Conservation (phyloP, 164 flowering plant genomes). For the Vitis cinerea region DNA sequence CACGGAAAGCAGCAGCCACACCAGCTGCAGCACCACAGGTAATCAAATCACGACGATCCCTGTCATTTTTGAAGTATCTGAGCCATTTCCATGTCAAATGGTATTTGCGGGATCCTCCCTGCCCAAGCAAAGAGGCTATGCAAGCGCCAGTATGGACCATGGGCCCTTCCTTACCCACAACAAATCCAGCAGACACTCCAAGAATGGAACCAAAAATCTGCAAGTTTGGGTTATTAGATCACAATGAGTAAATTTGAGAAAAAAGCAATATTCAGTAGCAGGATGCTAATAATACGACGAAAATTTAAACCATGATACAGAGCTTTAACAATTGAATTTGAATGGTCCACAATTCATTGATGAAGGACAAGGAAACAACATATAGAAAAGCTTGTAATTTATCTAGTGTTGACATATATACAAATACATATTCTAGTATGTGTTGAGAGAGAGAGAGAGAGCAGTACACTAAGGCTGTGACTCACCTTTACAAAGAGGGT, state of each 20-base stretch:
- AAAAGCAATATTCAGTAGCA: background rate
- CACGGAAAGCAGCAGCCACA: slow-evolving; percentile 94
- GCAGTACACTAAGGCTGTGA: background rate
- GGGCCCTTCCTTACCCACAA: slow-evolving; percentile 95
- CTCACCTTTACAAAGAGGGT: slow-evolving; percentile 92
- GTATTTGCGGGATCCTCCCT: slow-evolving; percentile 88
- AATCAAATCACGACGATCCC: slow-evolving; percentile 87
- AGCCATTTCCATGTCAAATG: slow-evolving; percentile 93
- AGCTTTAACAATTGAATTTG: too few species aligned
- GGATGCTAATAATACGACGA: too few species aligned
- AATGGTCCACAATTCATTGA: too few species aligned
- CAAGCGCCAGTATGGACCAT: slow-evolving; percentile 99
- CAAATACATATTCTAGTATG: background rate
- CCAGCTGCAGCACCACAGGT: slow-evolving; percentile 99
- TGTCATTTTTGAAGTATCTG: slow-evolving; percentile 82
- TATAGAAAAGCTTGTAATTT: too few species aligned
- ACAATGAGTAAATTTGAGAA: background rate
- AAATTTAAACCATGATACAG: too few species aligned
- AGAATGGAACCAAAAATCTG: slow-evolving; percentile 86
- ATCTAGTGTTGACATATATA: background rate
- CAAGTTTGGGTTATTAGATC: background rate
- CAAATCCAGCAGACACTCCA: slow-evolving; percentile 88
- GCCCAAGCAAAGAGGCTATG: slow-evolving; percentile 83
- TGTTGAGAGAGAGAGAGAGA: too few species aligned
- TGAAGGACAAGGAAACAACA: too few species aligned